phyloP scores from a whole-genome alignment of 257 asterid genomes.

The Cordia subcordata region DNA sequence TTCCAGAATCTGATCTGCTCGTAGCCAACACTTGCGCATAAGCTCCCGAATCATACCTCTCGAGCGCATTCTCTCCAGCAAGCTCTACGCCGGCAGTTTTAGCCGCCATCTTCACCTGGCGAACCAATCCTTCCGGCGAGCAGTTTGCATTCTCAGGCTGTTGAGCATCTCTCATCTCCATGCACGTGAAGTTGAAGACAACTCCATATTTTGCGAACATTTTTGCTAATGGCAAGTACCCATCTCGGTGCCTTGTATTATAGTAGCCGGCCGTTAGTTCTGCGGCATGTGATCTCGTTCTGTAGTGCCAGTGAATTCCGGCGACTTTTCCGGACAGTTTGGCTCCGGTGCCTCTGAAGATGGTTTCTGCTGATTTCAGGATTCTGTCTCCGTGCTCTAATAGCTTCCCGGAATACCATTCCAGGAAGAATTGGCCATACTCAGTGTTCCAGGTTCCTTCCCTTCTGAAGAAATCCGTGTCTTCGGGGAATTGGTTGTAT shows the following conservation, averaged over 20 bases:
- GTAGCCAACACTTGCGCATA: slow-evolving; percentile 62
- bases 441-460: slow-evolving; percentile 80
- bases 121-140: slow-evolving; percentile 85
- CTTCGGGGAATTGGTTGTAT: slow-evolving; percentile 80
- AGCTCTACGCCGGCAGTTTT: slow-evolving; percentile 52
- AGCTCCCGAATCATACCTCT: slow-evolving; percentile 75
- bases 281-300: slow-evolving; percentile 85
- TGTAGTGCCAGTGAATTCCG: slow-evolving; percentile 91
- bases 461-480: slow-evolving; percentile 65
- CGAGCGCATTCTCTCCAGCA: slow-evolving; percentile 93
- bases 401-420: slow-evolving; percentile 76
- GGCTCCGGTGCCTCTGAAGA: slow-evolving; percentile 69
- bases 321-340: slow-evolving; percentile 86
- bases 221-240: slow-evolving; percentile 77
- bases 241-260: slow-evolving; percentile 66
- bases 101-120: slow-evolving; percentile 78
- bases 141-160: slow-evolving; percentile 68
- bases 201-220: slow-evolving; percentile 68
- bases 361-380: slow-evolving; percentile 54
- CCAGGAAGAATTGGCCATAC: slow-evolving; percentile 77
- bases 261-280: slow-evolving; percentile 89
- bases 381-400: slow-evolving; percentile 79
- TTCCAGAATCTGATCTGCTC: slow-evolving; percentile 60
- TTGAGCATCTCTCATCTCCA: slow-evolving; percentile 90
- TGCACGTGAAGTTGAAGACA: slow-evolving; percentile 77